Percentiles rank a stretch among this genome's conserved stretches.
Conservation (phyloP, 164 flowering plant species). For the Magnolia changhungtana region DNA sequence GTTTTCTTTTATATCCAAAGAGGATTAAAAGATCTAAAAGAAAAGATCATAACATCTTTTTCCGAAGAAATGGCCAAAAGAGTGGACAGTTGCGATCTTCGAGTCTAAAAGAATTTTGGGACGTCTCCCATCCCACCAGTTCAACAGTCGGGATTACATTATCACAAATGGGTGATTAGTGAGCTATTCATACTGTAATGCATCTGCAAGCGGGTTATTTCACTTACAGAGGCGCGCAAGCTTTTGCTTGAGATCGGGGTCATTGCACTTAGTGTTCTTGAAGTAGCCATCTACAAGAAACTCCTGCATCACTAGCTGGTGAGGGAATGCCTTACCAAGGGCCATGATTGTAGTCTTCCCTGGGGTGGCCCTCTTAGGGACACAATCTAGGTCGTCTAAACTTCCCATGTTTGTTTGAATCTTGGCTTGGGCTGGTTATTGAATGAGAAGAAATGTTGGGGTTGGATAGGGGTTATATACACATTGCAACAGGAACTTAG, state of each 20-base stretch:
- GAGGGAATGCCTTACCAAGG: slow-evolving; percentile 95
- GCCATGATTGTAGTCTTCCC: slow-evolving; percentile 81
- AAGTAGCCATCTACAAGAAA: slow-evolving; percentile 91
- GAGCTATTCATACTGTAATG: too few species aligned
- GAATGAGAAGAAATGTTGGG: not conserved
- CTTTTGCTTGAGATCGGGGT: slow-evolving; percentile 85
- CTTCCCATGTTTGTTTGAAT: slow-evolving; percentile 17
- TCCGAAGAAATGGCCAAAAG: too few species aligned
- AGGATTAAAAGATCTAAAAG: too few species aligned
- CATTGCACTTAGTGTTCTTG: slow-evolving; percentile 83
- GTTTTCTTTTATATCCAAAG: too few species aligned
- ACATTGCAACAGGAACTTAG: not conserved
- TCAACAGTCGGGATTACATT: not conserved
- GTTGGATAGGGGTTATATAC: not conserved
- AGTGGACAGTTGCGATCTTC: too few species aligned
- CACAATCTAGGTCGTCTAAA: slow-evolving; percentile 5
- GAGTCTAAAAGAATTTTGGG: too few species aligned
- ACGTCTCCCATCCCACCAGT: too few species aligned
- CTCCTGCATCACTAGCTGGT: slow-evolving; percentile 93
- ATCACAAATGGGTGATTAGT: too few species aligned
- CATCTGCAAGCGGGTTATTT: too few species aligned
- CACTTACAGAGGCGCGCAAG: slow-evolving; percentile 72
- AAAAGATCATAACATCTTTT: too few species aligned
- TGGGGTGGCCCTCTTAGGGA: slow-evolving; percentile 34
- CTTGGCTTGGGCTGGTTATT: too few species aligned